Conservation (phyloP, 2,329 filamentous ascomycete genomes). For the Camillea tinctor region DNA sequence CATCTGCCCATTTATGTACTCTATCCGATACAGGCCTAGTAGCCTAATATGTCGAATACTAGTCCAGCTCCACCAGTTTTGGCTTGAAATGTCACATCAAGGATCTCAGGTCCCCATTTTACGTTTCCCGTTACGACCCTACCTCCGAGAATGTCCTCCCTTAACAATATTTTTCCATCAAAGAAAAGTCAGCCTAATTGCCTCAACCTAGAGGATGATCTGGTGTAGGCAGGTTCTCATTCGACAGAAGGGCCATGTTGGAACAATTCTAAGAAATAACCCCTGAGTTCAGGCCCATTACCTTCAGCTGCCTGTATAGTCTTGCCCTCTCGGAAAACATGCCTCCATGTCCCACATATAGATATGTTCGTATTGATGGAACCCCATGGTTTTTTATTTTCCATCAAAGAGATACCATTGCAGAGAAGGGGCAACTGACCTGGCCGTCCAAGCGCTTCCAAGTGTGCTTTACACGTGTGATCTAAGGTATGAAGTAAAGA, state of each 20-base stretch:
- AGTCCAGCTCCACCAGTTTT: neutral
- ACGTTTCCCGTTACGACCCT: neutral
- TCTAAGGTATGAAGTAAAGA: no score
- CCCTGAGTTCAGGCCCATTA: no score
- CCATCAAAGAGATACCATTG: conserved; percentile 15
- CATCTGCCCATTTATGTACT: no score
- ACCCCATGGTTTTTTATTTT: conserved; percentile 4
- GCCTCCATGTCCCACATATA: neutral
- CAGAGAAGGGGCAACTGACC: neutral
- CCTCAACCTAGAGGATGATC: neutral
- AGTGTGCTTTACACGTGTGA: no score
- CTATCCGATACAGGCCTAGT: no score
- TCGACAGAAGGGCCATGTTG: neutral
- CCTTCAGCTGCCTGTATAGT: no score
- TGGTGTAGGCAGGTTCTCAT: neutral
- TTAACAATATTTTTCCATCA: neutral
- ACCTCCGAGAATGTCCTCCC: neutral
- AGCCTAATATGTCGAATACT: no score
- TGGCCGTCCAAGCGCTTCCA: no score
- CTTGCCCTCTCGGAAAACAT: neutral
- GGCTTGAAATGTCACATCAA: neutral
- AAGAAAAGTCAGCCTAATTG: neutral
- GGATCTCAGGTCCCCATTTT: neutral
- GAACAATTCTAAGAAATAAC: neutral
- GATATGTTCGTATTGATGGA: neutral